Evolutionary conservation across 148 eudicot species (phyloP).

Genomic region (Vaccinium macrocarpon): DNA sequence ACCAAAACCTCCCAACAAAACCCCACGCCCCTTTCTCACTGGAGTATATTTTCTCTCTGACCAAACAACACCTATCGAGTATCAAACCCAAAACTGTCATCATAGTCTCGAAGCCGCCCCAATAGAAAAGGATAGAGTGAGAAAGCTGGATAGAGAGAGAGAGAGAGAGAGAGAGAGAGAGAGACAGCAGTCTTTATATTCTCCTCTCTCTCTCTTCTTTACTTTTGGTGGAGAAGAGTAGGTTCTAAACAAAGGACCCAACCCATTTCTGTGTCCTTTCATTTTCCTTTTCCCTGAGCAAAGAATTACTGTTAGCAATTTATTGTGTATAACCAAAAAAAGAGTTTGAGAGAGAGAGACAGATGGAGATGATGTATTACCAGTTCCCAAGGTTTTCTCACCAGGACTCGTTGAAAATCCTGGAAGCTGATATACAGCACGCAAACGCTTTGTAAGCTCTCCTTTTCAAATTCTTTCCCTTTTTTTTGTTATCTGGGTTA

Average conservation of each 20-base stretch:
- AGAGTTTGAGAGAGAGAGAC: conserved; percentile 1
- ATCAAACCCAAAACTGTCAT: not conserved
- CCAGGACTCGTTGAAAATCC: conserved; percentile 58
- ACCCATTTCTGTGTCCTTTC: not conserved
- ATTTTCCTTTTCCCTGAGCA: not conserved
- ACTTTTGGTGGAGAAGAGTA: not conserved
- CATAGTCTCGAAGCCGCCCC: not conserved
- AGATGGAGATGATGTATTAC: conserved; percentile 69
- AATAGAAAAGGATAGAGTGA: conserved; percentile 2
- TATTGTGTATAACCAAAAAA: not conserved
- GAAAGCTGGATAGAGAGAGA: not conserved
- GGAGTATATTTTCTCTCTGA: not conserved
- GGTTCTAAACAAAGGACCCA: not conserved
- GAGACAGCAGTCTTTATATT: not conserved
- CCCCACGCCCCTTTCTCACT: not conserved
- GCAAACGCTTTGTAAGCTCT: conserved; percentile 74
- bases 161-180: not conserved
- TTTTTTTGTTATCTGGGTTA: not conserved
- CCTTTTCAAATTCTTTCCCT: not conserved
- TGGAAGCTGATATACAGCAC: conserved; percentile 85
- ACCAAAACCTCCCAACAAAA: no score
- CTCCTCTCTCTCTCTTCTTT: not conserved
- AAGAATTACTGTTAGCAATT: not conserved
- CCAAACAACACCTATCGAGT: conserved; percentile 5
- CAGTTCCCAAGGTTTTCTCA: conserved; percentile 59